phyloP scores from a whole-genome alignment of 140 eudicot genomes.

The Ambrosia hybrid region DNA sequence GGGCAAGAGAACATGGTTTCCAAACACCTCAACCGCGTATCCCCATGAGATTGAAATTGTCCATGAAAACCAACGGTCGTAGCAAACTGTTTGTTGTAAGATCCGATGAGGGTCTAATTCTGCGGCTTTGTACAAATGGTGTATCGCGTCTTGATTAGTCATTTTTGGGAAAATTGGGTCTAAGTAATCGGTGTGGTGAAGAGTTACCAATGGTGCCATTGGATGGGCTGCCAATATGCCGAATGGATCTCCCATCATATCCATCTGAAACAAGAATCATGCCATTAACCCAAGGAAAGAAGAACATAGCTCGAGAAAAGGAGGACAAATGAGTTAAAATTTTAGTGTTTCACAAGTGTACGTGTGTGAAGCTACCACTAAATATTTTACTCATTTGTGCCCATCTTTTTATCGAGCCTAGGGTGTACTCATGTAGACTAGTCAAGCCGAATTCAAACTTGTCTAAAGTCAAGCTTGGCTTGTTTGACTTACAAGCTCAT shows the following conservation, averaged over 20 bases:
- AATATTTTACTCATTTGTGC: no score
- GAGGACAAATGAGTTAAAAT: no score
- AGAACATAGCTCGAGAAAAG: no score
- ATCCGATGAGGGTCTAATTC: slow-evolving; percentile 61
- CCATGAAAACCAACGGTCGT: slow-evolving; percentile 84
- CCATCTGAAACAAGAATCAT: slow-evolving; percentile 47
- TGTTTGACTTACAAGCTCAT: no score
- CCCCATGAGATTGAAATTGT: slow-evolving; percentile 91
- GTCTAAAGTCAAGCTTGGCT: no score
- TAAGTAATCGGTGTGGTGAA: slow-evolving; percentile 51
- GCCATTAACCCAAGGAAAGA: no score
- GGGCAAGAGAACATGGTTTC: slow-evolving; percentile 43
- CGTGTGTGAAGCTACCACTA: no score
- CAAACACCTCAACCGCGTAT: slow-evolving; percentile 62
- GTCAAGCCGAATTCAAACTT: no score
- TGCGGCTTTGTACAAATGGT: slow-evolving; percentile 58
- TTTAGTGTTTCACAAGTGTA: no score
- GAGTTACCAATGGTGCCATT: slow-evolving; percentile 59
- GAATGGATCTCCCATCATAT: slow-evolving; percentile 58
- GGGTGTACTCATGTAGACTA: no score
- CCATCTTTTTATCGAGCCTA: no score
- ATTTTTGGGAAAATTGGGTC: slow-evolving; percentile 77
- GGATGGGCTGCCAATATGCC: slow-evolving; percentile 82
- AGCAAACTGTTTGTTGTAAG: slow-evolving; percentile 80
- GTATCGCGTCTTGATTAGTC: slow-evolving; percentile 47